Percentiles rank a stretch among this genome's conserved stretches.
Evolutionary conservation across 2,329 filamentous ascomycete genomes (phyloP).

Genomic region (Didymella keratinophila): DNA sequence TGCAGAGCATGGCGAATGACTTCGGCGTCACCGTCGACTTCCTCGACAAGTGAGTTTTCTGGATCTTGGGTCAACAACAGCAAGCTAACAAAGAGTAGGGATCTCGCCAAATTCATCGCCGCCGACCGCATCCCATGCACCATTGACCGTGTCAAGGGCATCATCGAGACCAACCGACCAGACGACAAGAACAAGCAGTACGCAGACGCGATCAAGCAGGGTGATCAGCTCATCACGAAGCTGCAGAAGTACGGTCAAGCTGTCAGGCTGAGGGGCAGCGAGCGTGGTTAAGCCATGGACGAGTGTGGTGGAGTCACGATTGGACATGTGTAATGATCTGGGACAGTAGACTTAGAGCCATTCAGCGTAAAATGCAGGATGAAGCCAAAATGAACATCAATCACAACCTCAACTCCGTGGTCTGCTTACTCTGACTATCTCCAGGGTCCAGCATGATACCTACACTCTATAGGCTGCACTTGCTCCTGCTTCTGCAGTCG

Average conservation of each 20-base stretch:
- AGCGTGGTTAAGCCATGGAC: constrained; percentile 70
- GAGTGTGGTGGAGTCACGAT: neutral
- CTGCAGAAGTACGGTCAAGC: constrained; percentile 99
- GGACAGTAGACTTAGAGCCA: constrained; percentile 36
- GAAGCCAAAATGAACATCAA: constrained; percentile 11
- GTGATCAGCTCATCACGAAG: constrained; percentile 97
- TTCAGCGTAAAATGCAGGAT: constrained; percentile 19
- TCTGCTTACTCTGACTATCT: neutral
- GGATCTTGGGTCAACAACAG: too few species aligned
- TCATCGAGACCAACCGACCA: constrained; percentile 97
- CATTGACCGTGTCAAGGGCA: constrained; percentile 94
- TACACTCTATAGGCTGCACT: neutral
- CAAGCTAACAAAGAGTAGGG: constrained; percentile 60
- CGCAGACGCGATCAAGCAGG: constrained; percentile 95
- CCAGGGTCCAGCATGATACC: neutral
- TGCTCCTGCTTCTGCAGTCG: neutral
- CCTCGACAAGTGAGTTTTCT: constrained; percentile 77
- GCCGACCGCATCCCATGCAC: constrained; percentile 94
- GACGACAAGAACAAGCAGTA: constrained; percentile 99
- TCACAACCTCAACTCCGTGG: neutral
- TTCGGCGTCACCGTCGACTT: constrained; percentile 98
- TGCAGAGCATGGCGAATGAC: constrained; percentile 95
- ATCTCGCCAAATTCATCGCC: constrained; percentile 96
- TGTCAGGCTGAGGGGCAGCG: constrained; percentile 90
- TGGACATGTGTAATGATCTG: constrained; percentile 31